Percentiles rank a stretch among this genome's conserved stretches.
These are phyloP conservation scores for Neurospora terricola DNA, from an alignment of 495 filamentous ascomycete genomes.

Conservation along the genomic window DNA sequence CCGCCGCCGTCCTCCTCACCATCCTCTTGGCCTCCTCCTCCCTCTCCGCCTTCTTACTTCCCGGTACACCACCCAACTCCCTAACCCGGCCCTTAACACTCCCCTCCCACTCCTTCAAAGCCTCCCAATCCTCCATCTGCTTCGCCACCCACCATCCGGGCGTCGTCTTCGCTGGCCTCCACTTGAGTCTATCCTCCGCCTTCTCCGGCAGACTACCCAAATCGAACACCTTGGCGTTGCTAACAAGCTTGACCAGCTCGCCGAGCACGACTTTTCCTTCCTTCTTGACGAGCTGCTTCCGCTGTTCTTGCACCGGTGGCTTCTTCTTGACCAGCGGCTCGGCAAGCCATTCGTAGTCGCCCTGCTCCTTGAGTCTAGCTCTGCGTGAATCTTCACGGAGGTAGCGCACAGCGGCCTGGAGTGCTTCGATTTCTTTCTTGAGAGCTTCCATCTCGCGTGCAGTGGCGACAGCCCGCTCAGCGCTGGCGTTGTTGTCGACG, in stretches of 20 bases:
- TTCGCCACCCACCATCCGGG: constrained; percentile 34
- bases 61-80: constrained; percentile 14
- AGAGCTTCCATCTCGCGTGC: constrained; percentile 67
- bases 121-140: constrained; percentile 31
- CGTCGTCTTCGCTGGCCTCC: constrained; percentile 35
- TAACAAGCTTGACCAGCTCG: constrained; percentile 60
- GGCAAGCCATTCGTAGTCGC: constrained; percentile 53
- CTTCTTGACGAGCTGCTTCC: constrained; percentile 47
- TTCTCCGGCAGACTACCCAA: constrained; percentile 38
- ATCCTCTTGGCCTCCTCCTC: constrained; percentile 12
- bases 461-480: constrained; percentile 53
- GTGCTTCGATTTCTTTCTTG: constrained; percentile 54
- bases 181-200: constrained; percentile 39
- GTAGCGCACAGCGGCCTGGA: constrained; percentile 70
- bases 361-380: constrained; percentile 50
- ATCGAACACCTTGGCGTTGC: constrained; percentile 49
- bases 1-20: constrained; percentile 29
- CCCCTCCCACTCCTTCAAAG: constrained; percentile 33
- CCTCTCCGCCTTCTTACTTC: constrained; percentile 1
- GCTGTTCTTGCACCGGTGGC: constrained; percentile 41
- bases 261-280: constrained; percentile 63
- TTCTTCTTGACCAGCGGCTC: constrained; percentile 49
- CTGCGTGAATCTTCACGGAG: constrained; percentile 69
- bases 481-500: constrained; percentile 40
- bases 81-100: constrained; percentile 28